Conservation (phyloP, 2,329 filamentous ascomycete genomes). For the Sporothrix pseudoabietina region DNA sequence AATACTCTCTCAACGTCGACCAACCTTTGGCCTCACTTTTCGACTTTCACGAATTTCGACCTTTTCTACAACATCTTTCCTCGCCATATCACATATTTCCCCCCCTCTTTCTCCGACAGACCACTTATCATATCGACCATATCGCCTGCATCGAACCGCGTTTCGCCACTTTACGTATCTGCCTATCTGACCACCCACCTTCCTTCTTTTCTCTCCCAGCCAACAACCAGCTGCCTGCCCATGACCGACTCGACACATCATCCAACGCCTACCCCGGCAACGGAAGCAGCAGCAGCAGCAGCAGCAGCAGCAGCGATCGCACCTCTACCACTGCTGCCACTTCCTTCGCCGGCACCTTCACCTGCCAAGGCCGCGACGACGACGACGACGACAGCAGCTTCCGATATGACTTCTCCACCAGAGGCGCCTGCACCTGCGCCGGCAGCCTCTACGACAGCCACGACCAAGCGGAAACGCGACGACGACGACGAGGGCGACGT, state of each 20-base stretch:
- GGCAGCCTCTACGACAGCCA: background rate
- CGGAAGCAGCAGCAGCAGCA: background rate
- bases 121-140: background rate
- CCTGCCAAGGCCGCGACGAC: background rate
- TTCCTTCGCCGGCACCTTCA: slow-evolving; percentile 3
- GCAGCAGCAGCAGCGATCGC: background rate
- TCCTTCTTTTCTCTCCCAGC: background rate
- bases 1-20: background rate
- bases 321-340: background rate
- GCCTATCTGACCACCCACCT: background rate
- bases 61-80: background rate
- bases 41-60: background rate
- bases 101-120: background rate
- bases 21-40: background rate
- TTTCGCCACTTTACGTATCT: background rate
- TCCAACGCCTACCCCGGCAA: background rate
- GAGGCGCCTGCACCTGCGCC: background rate
- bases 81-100: background rate
- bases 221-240: background rate
- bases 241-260: slow-evolving; percentile 1
- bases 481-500: background rate
- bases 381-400: background rate
- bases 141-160: background rate
- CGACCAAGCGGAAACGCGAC: slow-evolving; percentile 26
- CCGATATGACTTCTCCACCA: background rate